These are phyloP conservation scores for Euphorbia schlechtendalii DNA, from an alignment of 441 rosid species.

Conservation along the genomic window DNA sequence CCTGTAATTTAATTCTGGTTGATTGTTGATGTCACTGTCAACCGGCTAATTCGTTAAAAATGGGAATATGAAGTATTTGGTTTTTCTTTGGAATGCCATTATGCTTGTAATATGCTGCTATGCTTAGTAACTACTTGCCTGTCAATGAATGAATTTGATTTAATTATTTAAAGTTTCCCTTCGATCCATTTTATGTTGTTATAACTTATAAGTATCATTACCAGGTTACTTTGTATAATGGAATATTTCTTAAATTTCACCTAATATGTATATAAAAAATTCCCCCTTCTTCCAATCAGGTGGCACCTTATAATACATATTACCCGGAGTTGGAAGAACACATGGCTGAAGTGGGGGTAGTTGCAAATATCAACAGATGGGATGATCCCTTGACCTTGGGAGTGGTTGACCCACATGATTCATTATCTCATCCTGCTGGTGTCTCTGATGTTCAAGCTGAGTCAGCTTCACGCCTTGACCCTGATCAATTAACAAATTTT, in stretches of 20 bases:
- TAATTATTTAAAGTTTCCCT: background rate
- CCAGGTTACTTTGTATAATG: background rate
- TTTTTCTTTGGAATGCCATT: background rate
- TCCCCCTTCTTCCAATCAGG: conserved; percentile 37
- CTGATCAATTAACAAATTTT: conserved; percentile 89
- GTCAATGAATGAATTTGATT: background rate
- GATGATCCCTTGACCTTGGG: conserved; percentile 84
- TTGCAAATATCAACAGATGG: conserved; percentile 79
- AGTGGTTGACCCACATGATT: conserved; percentile 93
- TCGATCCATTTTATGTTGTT: background rate
- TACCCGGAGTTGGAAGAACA: conserved; percentile 90
- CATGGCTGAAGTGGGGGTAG: conserved; percentile 79
- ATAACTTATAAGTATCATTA: background rate
- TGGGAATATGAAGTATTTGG: background rate
- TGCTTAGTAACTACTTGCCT: background rate
- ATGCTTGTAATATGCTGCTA: background rate
- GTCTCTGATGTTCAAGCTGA: conserved; percentile 93
- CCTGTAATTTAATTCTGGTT: background rate
- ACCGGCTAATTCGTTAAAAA: too few species aligned
- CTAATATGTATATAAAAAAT: background rate
- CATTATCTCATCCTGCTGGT: conserved; percentile 95
- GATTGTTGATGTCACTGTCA: background rate
- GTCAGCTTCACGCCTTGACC: conserved; percentile 70
- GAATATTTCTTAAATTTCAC: background rate
- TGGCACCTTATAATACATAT: conserved; percentile 94